Evolutionary conservation across 129 eudicot genomes (phyloP).

Genomic region (Lactuca saligna): DNA sequence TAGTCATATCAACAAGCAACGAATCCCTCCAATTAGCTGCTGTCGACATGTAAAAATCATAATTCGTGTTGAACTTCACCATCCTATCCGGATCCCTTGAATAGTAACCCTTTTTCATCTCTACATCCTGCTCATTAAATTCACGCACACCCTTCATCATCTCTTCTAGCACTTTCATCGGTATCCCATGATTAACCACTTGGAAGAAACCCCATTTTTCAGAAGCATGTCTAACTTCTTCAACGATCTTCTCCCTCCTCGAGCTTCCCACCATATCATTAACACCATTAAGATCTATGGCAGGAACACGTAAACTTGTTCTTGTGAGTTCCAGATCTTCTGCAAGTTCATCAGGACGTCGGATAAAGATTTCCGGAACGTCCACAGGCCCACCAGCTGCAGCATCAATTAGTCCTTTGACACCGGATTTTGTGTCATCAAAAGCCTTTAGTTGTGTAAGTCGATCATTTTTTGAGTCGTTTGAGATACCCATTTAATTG

Average conservation of each 20-base stretch:
- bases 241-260: conserved; percentile 17
- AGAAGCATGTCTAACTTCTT: conserved; percentile 25
- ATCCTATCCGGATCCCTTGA: conserved; percentile 33
- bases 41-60: conserved; percentile 33
- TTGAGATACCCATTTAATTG: conserved; percentile 12
- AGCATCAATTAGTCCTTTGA: conserved; percentile 33
- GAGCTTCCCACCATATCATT: background rate
- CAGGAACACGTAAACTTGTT: conserved; percentile 30
- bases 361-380: conserved; percentile 30
- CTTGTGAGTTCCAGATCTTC: conserved; percentile 23
- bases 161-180: conserved; percentile 23
- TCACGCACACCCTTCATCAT: conserved; percentile 28
- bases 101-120: conserved; percentile 26
- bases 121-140: conserved; percentile 28
- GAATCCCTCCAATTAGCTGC: conserved; percentile 43
- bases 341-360: conserved; percentile 31
- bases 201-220: conserved; percentile 39
- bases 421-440: conserved; percentile 32
- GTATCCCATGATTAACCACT: conserved; percentile 37
- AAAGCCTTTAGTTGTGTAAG: conserved; percentile 25
- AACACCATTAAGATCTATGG: conserved; percentile 27
- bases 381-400: conserved; percentile 27
- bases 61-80: conserved; percentile 30
- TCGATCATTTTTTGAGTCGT: conserved; percentile 20
- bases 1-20: conserved; percentile 17